phyloP scores from a whole-genome alignment of 495 filamentous ascomycete genomes.

The Penicillium malachiteum region DNA sequence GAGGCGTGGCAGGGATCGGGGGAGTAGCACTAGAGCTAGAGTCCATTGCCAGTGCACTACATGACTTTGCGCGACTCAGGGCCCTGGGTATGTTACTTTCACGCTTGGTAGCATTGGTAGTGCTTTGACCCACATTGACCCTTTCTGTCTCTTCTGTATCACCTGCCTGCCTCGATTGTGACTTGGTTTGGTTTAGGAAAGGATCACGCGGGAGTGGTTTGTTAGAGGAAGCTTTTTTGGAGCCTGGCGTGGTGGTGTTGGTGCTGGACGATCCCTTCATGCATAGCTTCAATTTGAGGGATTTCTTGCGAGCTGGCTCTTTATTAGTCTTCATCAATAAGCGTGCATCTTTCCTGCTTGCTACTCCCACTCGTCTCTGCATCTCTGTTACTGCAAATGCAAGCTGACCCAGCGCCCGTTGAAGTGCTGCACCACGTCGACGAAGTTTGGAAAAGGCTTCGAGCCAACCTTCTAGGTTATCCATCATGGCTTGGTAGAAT shows the following conservation, averaged over 20 bases:
- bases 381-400: slow-evolving; percentile 71
- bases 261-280: slow-evolving; percentile 11
- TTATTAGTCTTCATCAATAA: slow-evolving; percentile 15
- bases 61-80: slow-evolving; percentile 25
- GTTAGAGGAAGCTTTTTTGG: slow-evolving; percentile 1
- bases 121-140: slow-evolving; percentile 10
- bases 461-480: slow-evolving; percentile 85
- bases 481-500: slow-evolving; percentile 76
- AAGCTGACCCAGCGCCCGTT: slow-evolving; percentile 61
- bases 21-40: slow-evolving; percentile 4
- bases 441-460: slow-evolving; percentile 66
- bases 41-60: slow-evolving; percentile 21
- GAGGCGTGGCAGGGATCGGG: slow-evolving; percentile 2
- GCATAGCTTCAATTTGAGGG: slow-evolving; percentile 26
- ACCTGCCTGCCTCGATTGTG: slow-evolving; percentile 6
- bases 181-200: slow-evolving; percentile 7
- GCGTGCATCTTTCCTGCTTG: slow-evolving; percentile 59
- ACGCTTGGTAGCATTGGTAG: neutral
- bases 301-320: slow-evolving; percentile 15
- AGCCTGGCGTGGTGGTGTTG: too few species aligned
- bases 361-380: slow-evolving; percentile 70
- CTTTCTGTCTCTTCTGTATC: slow-evolving; percentile 17
- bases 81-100: slow-evolving; percentile 9
- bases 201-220: slow-evolving; percentile 42
- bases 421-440: slow-evolving; percentile 60